Percentiles rank a stretch among this genome's conserved stretches.
These are phyloP conservation scores for Anaeromyces robustus DNA, from an alignment of 192 early-diverging fungal genomes.

Conservation along the genomic window DNA sequence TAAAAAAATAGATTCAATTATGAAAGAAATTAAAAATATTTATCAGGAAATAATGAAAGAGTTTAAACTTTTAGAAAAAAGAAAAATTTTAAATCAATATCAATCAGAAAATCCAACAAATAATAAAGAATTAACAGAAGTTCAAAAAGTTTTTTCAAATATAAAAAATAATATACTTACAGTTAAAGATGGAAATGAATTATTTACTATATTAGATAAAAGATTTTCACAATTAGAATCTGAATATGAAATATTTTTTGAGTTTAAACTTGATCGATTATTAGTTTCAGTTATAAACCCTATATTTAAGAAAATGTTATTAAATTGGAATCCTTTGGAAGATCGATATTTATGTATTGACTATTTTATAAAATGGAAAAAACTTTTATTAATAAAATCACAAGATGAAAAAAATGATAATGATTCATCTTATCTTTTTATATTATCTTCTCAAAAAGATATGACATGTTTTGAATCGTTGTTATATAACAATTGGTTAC, in stretches of 20 bases:
- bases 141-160: slow-evolving; percentile 8
- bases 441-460: not conserved
- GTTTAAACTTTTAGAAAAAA: not conserved
- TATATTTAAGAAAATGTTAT: slow-evolving; percentile 23
- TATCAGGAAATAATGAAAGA: not conserved
- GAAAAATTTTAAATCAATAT: not conserved
- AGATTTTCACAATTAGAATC: slow-evolving; percentile 36
- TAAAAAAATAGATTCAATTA: slow-evolving; percentile 19
- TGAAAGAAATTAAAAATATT: slow-evolving; percentile 3
- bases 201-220: slow-evolving; percentile 23
- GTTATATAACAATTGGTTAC: slow-evolving; percentile 62
- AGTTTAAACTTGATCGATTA: slow-evolving; percentile 45
- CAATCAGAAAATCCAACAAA: not conserved
- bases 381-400: slow-evolving; percentile 25
- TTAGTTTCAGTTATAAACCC: slow-evolving; percentile 41
- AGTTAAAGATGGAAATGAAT: slow-evolving; percentile 1
- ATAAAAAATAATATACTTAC: slow-evolving; percentile 11
- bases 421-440: slow-evolving; percentile 3
- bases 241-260: slow-evolving; percentile 38
- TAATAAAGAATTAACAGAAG: not conserved
- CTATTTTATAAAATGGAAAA: slow-evolving; percentile 35
- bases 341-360: slow-evolving; percentile 34
- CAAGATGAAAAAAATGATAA: slow-evolving; percentile 10
- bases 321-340: slow-evolving; percentile 47
- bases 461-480: slow-evolving; percentile 70